Evolutionary conservation across 208 protist species (phyloP).

Genomic region (Acanthamoeba sp.): DNA sequence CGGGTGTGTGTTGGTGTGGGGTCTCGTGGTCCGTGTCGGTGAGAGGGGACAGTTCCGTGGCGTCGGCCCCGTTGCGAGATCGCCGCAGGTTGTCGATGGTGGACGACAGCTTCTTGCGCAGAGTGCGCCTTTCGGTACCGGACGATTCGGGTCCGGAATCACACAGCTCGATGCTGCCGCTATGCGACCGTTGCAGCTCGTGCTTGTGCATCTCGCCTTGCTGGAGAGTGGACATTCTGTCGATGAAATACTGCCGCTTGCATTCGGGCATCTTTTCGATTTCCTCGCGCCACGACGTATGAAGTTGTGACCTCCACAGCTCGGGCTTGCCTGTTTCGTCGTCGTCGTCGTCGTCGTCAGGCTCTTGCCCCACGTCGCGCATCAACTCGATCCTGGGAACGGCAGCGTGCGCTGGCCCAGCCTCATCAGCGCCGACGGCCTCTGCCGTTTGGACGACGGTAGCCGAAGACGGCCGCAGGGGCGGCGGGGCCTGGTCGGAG

Average conservation of each 20-base stretch:
- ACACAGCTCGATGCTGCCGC: neutral
- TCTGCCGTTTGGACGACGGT: conserved; percentile 32
- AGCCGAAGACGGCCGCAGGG: neutral
- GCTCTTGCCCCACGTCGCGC: neutral
- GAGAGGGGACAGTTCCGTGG: neutral
- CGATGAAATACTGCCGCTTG: conserved; percentile 8
- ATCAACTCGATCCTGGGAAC: neutral
- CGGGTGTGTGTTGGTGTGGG: neutral
- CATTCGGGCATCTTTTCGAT: conserved; percentile 44
- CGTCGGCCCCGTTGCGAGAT: neutral
- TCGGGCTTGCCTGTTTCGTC: neutral
- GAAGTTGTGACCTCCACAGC: conserved; percentile 11
- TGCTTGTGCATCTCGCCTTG: neutral
- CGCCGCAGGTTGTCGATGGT: neutral
- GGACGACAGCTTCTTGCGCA: neutral
- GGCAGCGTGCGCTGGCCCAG: neutral
- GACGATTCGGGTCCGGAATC: neutral
- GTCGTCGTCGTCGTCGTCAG: neutral
- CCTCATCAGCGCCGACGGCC: conserved; percentile 12
- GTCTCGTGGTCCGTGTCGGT: neutral
- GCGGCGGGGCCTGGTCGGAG: neutral
- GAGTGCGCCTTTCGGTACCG: neutral
- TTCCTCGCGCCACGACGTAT: conserved; percentile 35
- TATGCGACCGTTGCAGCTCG: neutral
- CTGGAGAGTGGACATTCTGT: neutral